These are phyloP conservation scores for Elaeis oleifera DNA, from an alignment of 202 grass and related monocot genomes.

Conservation along the genomic window DNA sequence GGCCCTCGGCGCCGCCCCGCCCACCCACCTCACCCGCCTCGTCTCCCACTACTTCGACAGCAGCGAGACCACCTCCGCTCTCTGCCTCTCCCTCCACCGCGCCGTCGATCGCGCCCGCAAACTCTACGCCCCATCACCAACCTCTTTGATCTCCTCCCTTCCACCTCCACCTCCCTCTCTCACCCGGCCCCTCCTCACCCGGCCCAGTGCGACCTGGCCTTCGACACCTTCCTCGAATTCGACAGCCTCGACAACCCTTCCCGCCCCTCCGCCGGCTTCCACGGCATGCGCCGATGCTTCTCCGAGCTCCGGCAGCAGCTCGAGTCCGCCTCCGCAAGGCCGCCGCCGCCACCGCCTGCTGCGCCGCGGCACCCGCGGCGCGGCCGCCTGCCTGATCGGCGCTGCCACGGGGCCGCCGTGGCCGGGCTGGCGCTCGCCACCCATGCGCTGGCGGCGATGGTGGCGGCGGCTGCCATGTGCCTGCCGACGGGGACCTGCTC, in stretches of 20 bases:
- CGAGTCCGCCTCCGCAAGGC: constrained; percentile 47
- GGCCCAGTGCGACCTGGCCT: constrained; percentile 53
- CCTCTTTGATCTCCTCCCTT: constrained; percentile 45
- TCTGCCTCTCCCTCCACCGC: constrained; percentile 56
- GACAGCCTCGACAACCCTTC: constrained; percentile 63
- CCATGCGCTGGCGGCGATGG: constrained; percentile 32
- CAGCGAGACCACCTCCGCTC: constrained; percentile 58
- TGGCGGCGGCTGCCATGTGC: constrained; percentile 27
- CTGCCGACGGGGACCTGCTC: constrained; percentile 25
- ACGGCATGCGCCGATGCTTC: constrained; percentile 58
- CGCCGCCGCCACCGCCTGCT: constrained; percentile 27
- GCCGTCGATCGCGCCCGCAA: constrained; percentile 34
- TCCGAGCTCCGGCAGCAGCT: constrained; percentile 57
- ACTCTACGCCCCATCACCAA: constrained; percentile 51
- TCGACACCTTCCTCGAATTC: constrained; percentile 71
- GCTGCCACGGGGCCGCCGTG: constrained; percentile 35
- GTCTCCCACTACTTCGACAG: constrained; percentile 60
- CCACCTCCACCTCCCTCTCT: background rate
- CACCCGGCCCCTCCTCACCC: constrained; percentile 15
- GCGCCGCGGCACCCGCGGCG: constrained; percentile 38
- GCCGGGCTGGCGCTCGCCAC: constrained; percentile 50
- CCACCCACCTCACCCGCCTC: constrained; percentile 63
- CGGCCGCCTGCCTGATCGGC: constrained; percentile 50
- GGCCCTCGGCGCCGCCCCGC: constrained; percentile 39
- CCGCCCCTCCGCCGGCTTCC: constrained; percentile 32